Percentiles rank a stretch among this genome's conserved stretches.
Conservation (phyloP, 805 yeast species). For the Alloascoidea hylecoeti region DNA sequence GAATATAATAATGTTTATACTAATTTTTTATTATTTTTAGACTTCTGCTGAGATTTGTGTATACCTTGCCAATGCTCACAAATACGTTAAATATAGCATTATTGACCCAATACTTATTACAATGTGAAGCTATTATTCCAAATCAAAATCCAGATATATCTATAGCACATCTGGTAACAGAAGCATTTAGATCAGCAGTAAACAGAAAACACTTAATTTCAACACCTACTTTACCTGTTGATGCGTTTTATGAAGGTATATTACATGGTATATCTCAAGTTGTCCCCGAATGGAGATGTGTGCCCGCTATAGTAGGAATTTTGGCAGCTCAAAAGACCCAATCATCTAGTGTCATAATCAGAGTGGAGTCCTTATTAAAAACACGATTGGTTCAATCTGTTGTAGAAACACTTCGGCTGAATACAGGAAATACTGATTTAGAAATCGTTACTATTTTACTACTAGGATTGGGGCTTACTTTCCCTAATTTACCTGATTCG, state of each 20-base stretch:
- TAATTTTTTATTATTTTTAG: background rate
- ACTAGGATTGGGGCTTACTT: too few species aligned
- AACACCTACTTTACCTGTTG: conserved; percentile 1
- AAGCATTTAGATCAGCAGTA: conserved; percentile 1
- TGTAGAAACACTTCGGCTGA: too few species aligned
- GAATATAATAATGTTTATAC: background rate
- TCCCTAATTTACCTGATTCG: background rate
- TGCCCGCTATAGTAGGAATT: background rate
- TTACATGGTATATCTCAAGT: background rate
- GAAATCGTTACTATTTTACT: too few species aligned
- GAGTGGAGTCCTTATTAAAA: too few species aligned
- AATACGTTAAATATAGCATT: background rate
- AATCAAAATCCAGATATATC: background rate
- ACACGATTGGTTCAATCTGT: too few species aligned
- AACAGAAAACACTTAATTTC: conserved; percentile 2
- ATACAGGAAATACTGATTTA: too few species aligned
- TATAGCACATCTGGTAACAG: background rate
- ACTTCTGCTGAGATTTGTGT: background rate
- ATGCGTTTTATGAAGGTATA: conserved; percentile 1
- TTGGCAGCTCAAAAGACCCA: background rate
- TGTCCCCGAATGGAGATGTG: conserved; percentile 1
- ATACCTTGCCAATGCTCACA: background rate
- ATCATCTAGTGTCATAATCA: background rate
- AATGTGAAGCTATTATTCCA: background rate
- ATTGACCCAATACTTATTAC: conserved; percentile 1